These are phyloP conservation scores for Rhizopus sp. DNA, from an alignment of 371 early-diverging fungal genomes.

Conservation along the genomic window DNA sequence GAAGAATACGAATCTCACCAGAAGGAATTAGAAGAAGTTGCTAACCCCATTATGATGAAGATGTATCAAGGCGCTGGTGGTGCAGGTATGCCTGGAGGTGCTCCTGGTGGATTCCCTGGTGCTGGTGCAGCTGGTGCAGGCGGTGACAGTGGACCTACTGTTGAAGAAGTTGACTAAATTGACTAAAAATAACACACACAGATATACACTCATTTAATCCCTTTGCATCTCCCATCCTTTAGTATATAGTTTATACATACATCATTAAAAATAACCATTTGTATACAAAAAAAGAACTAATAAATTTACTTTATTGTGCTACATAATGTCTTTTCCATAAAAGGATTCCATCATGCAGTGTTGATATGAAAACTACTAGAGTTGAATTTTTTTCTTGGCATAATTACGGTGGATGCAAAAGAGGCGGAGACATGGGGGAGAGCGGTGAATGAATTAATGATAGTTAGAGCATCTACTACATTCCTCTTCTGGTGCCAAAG, in stretches of 20 bases:
- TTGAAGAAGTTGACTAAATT: constrained; percentile 53
- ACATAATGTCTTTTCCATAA: too few species aligned
- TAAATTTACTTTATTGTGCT: neutral
- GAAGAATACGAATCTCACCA: constrained; percentile 87
- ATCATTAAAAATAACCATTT: neutral
- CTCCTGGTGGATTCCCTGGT: constrained; percentile 80
- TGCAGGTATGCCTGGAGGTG: constrained; percentile 61
- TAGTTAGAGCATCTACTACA: constrained; percentile 14
- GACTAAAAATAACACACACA: too few species aligned
- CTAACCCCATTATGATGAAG: constrained; percentile 88
- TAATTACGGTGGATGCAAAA: neutral
- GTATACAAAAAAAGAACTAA: neutral
- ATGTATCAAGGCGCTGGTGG: constrained; percentile 58
- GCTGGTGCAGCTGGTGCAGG: constrained; percentile 50
- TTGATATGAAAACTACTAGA: neutral
- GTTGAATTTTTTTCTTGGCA: neutral
- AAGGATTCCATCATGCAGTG: neutral
- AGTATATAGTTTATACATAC: neutral
- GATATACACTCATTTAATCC: neutral
- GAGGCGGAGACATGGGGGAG: neutral
- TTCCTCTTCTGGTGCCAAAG: constrained; percentile 9
- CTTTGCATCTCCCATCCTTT: neutral
- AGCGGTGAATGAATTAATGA: neutral
- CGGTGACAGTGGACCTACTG: constrained; percentile 63
- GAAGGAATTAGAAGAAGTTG: constrained; percentile 85